Conservation (phyloP, 805 yeast genomes). For the Lipomyces kockii region DNA sequence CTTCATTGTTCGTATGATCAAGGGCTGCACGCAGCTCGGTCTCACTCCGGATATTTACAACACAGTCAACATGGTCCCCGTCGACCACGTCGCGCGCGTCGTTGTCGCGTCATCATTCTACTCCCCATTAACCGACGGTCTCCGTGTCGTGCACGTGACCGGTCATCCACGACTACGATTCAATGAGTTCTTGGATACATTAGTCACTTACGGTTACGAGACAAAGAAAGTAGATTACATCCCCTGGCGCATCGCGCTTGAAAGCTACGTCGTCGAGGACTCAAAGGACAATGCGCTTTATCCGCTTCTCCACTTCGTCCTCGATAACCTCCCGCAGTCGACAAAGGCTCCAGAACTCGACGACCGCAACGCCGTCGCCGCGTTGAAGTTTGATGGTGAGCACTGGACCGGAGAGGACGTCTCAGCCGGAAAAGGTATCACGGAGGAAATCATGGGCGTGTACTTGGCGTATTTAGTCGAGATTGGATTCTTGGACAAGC, state of each 20-base stretch:
- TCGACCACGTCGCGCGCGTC: conserved; percentile 95
- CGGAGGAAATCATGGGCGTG: conserved; percentile 64
- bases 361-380: conserved; percentile 76
- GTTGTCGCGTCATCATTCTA: conserved; percentile 80
- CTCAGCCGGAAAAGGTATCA: conserved; percentile 78
- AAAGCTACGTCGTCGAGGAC: conserved; percentile 73
- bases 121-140: conserved; percentile 60
- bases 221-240: conserved; percentile 68
- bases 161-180: conserved; percentile 91
- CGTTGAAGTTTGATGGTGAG: conserved; percentile 63
- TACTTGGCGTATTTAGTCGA: conserved; percentile 80
- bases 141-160: conserved; percentile 91
- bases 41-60: conserved; percentile 82
- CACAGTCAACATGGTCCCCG: conserved; percentile 95
- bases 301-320: conserved; percentile 91
- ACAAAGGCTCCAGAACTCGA: conserved; percentile 96
- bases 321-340: conserved; percentile 87
- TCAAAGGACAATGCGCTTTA: conserved; percentile 75
- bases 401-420: conserved; percentile 67
- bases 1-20: conserved; percentile 89
- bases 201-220: conserved; percentile 73
- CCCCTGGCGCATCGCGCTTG: conserved; percentile 78
- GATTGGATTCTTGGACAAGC: conserved; percentile 77
- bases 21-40: conserved; percentile 91
- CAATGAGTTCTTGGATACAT: conserved; percentile 70